A percentile compares a stretch with the other conserved stretches of the same genome.
Evolutionary conservation across 2,329 filamentous ascomycete species (phyloP).

Genomic region (Epichloe hybrida): DNA sequence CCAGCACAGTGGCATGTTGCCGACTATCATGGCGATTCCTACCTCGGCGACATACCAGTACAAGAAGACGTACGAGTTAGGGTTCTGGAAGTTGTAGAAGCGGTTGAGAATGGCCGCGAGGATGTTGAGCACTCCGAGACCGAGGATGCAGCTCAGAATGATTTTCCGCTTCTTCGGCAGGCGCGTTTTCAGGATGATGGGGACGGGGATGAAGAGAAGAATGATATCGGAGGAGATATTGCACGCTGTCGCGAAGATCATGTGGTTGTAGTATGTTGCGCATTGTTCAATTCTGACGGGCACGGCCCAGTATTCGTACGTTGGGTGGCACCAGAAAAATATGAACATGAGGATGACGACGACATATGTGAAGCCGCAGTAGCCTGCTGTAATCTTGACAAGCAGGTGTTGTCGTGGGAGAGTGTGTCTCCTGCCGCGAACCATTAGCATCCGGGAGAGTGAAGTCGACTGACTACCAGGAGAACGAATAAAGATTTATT

Average conservation of each 20-base stretch:
- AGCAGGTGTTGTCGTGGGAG: constrained; percentile 19
- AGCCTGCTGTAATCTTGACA: constrained; percentile 29
- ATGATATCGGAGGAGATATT: constrained; percentile 33
- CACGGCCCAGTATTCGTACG: constrained; percentile 37
- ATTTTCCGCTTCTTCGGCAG: constrained; percentile 32
- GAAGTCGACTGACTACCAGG: no score
- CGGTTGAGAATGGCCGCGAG: constrained; percentile 46
- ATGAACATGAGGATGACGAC: constrained; percentile 37
- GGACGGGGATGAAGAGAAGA: constrained; percentile 31
- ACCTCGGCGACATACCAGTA: constrained; percentile 48
- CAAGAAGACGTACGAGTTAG: constrained; percentile 41
- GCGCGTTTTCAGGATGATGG: constrained; percentile 27
- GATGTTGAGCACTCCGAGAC: constrained; percentile 41
- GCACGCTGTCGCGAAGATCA: constrained; percentile 32
- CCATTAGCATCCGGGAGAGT: background rate
- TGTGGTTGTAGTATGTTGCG: constrained; percentile 31
- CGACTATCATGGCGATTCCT: constrained; percentile 44
- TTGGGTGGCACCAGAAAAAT: constrained; percentile 40
- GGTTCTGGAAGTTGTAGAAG: constrained; percentile 44
- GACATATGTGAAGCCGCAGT: constrained; percentile 30
- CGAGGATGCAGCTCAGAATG: constrained; percentile 40
- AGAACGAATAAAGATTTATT: constrained; percentile 2
- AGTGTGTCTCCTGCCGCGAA: constrained; percentile 11
- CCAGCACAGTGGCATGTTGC: constrained; percentile 48
- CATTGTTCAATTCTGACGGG: constrained; percentile 29